Conservation (phyloP, 2,329 filamentous ascomycete species). For the Aplosporella prunicola region DNA sequence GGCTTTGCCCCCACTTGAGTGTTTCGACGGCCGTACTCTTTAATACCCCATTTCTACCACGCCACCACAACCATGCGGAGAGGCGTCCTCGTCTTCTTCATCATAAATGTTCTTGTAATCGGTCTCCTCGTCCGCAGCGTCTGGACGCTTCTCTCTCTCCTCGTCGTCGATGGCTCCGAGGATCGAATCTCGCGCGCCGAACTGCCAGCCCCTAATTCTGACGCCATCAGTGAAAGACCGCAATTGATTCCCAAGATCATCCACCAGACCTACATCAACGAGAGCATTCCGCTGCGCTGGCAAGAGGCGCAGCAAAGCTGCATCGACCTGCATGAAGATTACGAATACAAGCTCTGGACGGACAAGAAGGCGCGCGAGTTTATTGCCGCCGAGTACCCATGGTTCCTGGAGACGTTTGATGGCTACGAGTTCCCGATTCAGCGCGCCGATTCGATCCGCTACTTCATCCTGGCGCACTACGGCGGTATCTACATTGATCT, state of each 20-base stretch:
- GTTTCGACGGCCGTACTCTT: not conserved
- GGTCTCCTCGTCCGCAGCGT: constrained; percentile 56
- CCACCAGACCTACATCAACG: constrained; percentile 67
- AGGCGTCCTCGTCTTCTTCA: constrained; percentile 52
- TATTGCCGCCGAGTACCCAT: constrained; percentile 57
- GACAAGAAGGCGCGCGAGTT: constrained; percentile 60
- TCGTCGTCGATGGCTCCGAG: constrained; percentile 56
- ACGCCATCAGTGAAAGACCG: constrained; percentile 45
- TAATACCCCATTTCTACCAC: not conserved
- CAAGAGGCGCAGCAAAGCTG: constrained; percentile 55
- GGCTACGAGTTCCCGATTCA: constrained; percentile 67
- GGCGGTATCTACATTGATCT: constrained; percentile 76
- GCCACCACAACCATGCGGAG: constrained; percentile 44
- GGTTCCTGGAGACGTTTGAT: constrained; percentile 68
- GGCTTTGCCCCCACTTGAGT: no score
- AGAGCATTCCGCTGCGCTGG: constrained; percentile 60
- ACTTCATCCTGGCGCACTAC: constrained; percentile 67
- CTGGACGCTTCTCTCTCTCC: constrained; percentile 60
- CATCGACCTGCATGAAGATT: constrained; percentile 57
- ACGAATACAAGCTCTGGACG: constrained; percentile 75
- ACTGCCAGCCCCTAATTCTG: constrained; percentile 55
- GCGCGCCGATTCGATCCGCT: constrained; percentile 67
- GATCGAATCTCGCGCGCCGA: constrained; percentile 60
- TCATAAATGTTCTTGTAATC: constrained; percentile 56
- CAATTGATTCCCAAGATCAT: constrained; percentile 68